These are phyloP conservation scores for Bocquillonia castaneifolia DNA, from an alignment of 441 rosid species.

Conservation along the genomic window DNA sequence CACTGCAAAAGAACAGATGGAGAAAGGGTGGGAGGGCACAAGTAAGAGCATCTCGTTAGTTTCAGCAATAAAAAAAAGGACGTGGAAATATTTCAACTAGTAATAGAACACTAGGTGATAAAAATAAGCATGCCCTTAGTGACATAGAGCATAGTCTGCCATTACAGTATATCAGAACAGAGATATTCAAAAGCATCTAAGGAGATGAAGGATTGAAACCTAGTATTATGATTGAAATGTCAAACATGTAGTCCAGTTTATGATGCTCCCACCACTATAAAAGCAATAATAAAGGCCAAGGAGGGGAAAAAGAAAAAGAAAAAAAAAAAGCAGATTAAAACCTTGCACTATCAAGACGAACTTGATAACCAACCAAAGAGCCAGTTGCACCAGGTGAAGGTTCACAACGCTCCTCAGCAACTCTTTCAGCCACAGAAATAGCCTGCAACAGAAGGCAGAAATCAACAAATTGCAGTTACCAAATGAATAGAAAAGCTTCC, in stretches of 20 bases:
- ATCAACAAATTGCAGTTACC: background rate
- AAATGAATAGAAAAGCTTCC: background rate
- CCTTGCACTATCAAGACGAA: constrained; percentile 95
- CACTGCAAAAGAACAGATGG: background rate
- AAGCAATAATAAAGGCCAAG: background rate
- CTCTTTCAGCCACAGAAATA: constrained; percentile 95
- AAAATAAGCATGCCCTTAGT: background rate
- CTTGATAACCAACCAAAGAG: constrained; percentile 97
- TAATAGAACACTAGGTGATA: background rate
- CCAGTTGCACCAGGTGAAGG: constrained; percentile 74
- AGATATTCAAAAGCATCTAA: background rate
- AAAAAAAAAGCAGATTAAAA: constrained; percentile 28
- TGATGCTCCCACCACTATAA: background rate
- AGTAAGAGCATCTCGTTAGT: background rate
- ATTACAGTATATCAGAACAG: background rate
- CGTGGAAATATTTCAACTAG: background rate
- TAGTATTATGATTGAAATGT: background rate
- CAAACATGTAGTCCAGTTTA: background rate
- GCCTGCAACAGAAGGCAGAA: constrained; percentile 50
- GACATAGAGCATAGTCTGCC: background rate
- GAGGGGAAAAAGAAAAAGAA: background rate
- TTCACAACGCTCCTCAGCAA: constrained; percentile 93
- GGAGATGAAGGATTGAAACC: background rate
- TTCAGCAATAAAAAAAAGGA: constrained; percentile 8
- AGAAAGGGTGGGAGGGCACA: background rate